Evolutionary conservation across 768 basidiomycete genomes (phyloP), one percentile per base, ranked within the genome.

Genomic region (Gloeopeniophorella convolvens): DNA sequence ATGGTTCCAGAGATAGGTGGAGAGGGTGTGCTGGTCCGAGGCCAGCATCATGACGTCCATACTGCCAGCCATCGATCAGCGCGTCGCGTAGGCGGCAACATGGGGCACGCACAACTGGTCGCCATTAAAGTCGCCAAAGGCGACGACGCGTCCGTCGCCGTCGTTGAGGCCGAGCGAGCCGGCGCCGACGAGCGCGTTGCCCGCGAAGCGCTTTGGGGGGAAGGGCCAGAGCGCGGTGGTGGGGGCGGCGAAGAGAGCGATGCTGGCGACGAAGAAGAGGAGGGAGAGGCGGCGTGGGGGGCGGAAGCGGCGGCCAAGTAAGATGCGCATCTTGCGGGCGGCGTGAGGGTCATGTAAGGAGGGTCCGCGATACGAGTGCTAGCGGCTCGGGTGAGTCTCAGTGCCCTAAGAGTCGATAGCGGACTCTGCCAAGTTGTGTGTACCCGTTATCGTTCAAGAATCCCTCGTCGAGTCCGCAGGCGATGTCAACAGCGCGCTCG

Each of bases 51-150:
- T 69, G 3, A 92, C 68, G 67, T 98, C 94, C 55, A 90, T 64
- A 58, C 93, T 96, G 60, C 27, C 42, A 44, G 40, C 26, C 26
- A 24, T 16, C 34, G 20, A 33, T 34, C 21, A 47, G 37, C 24
- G 39, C 13, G 10, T 16, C 27, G 23, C 33, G 41, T 27, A 11
- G 6, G 9, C 7, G 24, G 36, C 13, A 30, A 41, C 4, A 27
- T 21, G 44, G n/a, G 4, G 51, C 16, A 70, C 89, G 63, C 64
- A 96, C 92, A 89, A 87, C 65, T 97, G 93, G 66, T 98, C 92
- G 4, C 89, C 93, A 65, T 97, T 82, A 66, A 94, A 95, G 70
- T 99, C 95, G 27, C 93, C 96, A 60, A 90, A 89, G 7, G 93
- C 94, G 52, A 90, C 75, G 16, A 96, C 76, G 44, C 87, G 75